These are phyloP conservation scores for Hippophae tibetana DNA, from an alignment of 306 rosid genomes.

Conservation along the genomic window DNA sequence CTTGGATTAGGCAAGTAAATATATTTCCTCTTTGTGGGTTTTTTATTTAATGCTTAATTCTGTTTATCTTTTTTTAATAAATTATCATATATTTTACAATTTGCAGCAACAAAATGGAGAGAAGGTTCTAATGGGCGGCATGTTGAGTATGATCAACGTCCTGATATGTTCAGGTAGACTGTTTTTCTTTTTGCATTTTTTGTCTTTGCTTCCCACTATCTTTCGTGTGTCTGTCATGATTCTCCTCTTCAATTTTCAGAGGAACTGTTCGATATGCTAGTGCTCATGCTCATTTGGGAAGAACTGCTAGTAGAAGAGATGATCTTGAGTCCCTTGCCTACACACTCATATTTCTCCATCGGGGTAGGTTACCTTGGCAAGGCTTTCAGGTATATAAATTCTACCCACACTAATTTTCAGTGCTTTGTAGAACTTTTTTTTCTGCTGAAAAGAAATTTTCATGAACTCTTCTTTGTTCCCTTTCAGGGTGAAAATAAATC, in stretches of 20 bases:
- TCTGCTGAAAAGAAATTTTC: background rate
- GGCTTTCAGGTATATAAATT: conserved; percentile 62
- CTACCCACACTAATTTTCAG: background rate
- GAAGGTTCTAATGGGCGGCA: conserved; percentile 68
- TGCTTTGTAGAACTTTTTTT: background rate
- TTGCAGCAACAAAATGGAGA: conserved; percentile 87
- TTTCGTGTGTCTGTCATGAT: background rate
- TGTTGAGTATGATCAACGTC: conserved; percentile 92
- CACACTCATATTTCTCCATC: conserved; percentile 79
- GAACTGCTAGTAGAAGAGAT: conserved; percentile 96
- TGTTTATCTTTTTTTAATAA: conserved; percentile 7
- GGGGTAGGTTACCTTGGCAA: conserved; percentile 92
- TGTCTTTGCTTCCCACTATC: background rate
- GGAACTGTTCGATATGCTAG: conserved; percentile 97
- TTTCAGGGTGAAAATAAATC: conserved; percentile 77
- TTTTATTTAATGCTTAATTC: conserved; percentile 5
- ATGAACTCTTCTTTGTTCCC: conserved; percentile 1
- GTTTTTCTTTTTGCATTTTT: background rate
- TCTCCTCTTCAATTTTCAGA: conserved; percentile 23
- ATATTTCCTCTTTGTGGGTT: conserved; percentile 1
- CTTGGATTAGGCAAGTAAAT: conserved; percentile 72
- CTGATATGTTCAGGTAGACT: conserved; percentile 83
- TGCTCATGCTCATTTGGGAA: conserved; percentile 92
- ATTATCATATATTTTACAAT: conserved; percentile 5
- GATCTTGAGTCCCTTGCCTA: conserved; percentile 95